Conservation (phyloP, 441 rosid genomes). For the Arabidopsis hybrid region DNA sequence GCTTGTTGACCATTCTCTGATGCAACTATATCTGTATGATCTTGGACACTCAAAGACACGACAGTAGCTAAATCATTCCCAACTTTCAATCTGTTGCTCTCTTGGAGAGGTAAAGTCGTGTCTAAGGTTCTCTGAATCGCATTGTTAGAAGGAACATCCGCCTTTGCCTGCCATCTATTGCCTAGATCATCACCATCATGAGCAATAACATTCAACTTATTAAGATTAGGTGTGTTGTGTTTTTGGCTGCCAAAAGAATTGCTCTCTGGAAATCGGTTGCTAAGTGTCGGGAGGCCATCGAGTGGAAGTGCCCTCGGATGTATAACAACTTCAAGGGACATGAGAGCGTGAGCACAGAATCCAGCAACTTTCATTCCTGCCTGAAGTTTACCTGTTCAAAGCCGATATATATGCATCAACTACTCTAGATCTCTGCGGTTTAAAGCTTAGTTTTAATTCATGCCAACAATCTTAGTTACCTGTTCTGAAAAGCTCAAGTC, state of each 20-base stretch:
- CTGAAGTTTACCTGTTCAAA: constrained; percentile 61
- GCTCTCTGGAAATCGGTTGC: constrained; percentile 36
- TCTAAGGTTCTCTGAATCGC: constrained; percentile 18
- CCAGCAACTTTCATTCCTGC: constrained; percentile 60
- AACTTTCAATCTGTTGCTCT: constrained; percentile 38
- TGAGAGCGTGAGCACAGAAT: constrained; percentile 73
- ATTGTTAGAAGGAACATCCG: constrained; percentile 39
- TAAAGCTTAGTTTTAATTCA: constrained; percentile 2
- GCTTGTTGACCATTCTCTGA: constrained; percentile 42
- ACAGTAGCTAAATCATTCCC: constrained; percentile 42
- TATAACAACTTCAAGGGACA: constrained; percentile 75
- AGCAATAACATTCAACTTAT: constrained; percentile 36
- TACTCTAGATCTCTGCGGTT: neutral
- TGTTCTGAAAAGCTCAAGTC: constrained; percentile 74
- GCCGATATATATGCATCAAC: constrained; percentile 13
- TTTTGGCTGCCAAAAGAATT: constrained; percentile 41
- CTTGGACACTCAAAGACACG: constrained; percentile 31
- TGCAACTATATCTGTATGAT: constrained; percentile 45
- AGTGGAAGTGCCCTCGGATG: constrained; percentile 82
- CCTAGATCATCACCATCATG: neutral
- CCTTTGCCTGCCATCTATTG: constrained; percentile 24
- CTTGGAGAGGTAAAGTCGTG: constrained; percentile 28
- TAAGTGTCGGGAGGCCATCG: constrained; percentile 50
- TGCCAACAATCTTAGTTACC: constrained; percentile 50
- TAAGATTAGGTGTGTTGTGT: constrained; percentile 38